Conservation (phyloP, 352 stramenopile genomes). For the Phytophthora idaei region DNA sequence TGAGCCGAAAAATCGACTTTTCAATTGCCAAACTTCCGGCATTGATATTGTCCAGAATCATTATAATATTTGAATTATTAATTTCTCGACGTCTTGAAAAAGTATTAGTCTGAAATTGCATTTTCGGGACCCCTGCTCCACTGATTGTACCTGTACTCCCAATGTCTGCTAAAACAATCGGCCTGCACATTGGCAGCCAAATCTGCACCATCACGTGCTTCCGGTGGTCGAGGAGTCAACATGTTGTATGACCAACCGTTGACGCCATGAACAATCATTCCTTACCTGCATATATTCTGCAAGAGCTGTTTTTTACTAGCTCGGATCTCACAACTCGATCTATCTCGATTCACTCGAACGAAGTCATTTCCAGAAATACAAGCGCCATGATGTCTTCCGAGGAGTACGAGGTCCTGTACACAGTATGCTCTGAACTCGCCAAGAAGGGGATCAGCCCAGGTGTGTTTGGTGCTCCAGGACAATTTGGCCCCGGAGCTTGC, state of each 20-base stretch:
- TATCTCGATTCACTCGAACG: background rate
- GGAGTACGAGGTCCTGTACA: background rate
- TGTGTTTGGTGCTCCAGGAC: background rate
- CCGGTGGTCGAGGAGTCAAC: background rate
- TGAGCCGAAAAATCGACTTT: no score
- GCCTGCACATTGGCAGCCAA: no score
- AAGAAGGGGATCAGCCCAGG: background rate
- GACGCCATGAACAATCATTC: background rate
- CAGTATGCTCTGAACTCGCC: background rate
- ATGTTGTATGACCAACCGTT: background rate
- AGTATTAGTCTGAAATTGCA: no score
- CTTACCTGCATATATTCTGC: background rate
- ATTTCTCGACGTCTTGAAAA: no score
- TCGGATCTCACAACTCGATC: background rate
- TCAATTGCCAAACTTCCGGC: no score
- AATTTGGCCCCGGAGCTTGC: background rate
- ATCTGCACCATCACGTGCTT: background rate
- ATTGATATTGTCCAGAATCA: no score
- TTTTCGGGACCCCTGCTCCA: no score
- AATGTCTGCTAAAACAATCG: no score
- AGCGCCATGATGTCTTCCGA: background rate
- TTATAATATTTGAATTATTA: no score
- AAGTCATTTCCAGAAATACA: background rate
- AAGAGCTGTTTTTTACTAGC: background rate
- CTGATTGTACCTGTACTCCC: no score